Conservation (phyloP, 768 basidiomycete species). For the Mycena haematopus region DNA sequence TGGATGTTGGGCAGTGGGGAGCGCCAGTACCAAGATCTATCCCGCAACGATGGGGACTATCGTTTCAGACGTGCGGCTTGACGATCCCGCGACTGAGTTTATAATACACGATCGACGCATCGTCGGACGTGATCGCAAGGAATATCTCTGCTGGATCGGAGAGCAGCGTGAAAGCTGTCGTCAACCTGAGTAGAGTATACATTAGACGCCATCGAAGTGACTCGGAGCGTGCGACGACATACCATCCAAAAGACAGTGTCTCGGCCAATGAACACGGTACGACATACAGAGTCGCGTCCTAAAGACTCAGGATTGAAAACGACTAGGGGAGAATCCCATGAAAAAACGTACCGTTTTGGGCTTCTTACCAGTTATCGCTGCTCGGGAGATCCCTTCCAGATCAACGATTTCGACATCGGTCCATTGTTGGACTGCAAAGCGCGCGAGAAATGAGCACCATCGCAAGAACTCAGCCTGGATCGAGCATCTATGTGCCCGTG, state of each 20-base stretch:
- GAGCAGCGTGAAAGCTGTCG: conserved; percentile 60
- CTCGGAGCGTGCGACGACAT: conserved; percentile 23
- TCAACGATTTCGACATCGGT: conserved; percentile 67
- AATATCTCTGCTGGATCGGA: conserved; percentile 57
- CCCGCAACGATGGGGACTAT: no score
- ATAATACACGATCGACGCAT: conserved; percentile 87
- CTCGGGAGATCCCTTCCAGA: conserved; percentile 57
- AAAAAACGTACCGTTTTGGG: conserved; percentile 53
- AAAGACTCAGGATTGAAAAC: background rate
- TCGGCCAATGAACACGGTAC: conserved; percentile 76
- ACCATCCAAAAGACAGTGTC: conserved; percentile 69
- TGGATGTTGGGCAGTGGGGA: no score
- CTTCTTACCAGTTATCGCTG: conserved; percentile 64
- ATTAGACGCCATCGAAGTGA: background rate
- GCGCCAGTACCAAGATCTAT: no score
- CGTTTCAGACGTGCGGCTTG: conserved; percentile 64
- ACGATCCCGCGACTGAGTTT: conserved; percentile 79
- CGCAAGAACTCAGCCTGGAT: background rate
- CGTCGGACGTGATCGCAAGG: conserved; percentile 75
- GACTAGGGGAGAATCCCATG: no score
- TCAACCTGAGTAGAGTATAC: conserved; percentile 50
- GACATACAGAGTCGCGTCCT: conserved; percentile 53
- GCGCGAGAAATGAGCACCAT: conserved; percentile 1
- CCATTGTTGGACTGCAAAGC: conserved; percentile 62
- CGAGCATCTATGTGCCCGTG: no score